Evolutionary conservation across 176 grass and related monocot species (phyloP).

Genomic region (Zizania latifolia): DNA sequence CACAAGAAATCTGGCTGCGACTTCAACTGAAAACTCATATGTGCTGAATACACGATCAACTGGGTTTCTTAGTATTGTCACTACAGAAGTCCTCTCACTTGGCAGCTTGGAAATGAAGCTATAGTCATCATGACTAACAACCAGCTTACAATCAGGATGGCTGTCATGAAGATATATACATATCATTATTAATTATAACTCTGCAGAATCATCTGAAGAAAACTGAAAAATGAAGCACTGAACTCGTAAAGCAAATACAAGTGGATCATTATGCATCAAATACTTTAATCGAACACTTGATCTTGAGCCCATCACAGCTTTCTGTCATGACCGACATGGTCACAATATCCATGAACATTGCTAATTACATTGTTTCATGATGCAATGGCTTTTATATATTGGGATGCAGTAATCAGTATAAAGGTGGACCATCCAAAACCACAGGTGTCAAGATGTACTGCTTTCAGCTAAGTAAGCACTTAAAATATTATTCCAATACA

Average conservation of each 20-base stretch:
- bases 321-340: too few species aligned
- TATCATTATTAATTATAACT: constrained; percentile 7
- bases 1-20: constrained; percentile 90
- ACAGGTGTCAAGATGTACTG: background rate
- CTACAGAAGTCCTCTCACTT: constrained; percentile 77
- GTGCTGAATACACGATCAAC: constrained; percentile 93
- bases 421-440: background rate
- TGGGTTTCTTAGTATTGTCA: constrained; percentile 88
- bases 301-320: too few species aligned
- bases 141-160: constrained; percentile 90
- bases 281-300: too few species aligned
- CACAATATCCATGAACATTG: too few species aligned
- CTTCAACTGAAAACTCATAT: constrained; percentile 94
- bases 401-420: background rate
- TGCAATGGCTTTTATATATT: background rate
- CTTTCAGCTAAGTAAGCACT: background rate
- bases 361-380: background rate
- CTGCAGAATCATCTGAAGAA: constrained; percentile 7
- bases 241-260: too few species aligned
- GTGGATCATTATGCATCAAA: too few species aligned
- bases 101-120: constrained; percentile 88
- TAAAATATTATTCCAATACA: background rate
- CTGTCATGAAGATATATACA: constrained; percentile 35
- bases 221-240: too few species aligned
- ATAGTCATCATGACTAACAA: constrained; percentile 96